Conservation (phyloP, 371 early-diverging fungal species). For the Mortierella sp. region DNA sequence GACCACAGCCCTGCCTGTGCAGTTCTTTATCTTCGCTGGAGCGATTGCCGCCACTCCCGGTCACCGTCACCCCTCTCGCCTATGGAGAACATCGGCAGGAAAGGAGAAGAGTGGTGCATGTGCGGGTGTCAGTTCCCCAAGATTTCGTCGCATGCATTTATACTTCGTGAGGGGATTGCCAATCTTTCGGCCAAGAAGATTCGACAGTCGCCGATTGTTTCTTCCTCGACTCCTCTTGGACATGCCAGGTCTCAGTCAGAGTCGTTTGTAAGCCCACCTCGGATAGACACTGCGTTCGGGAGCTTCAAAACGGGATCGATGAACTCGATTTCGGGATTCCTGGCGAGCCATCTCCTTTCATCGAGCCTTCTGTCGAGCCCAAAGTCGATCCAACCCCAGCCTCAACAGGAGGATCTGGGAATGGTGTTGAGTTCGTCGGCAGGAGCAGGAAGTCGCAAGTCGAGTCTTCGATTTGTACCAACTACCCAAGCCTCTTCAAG, state of each 20-base stretch:
- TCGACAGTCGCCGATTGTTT: conserved; percentile 32
- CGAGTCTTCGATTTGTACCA: conserved; percentile 28
- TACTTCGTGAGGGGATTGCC: conserved; percentile 39
- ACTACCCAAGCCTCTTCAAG: conserved; percentile 16
- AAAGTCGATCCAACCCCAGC: conserved; percentile 14
- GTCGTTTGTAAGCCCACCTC: conserved; percentile 19
- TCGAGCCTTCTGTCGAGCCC: conserved; percentile 28
- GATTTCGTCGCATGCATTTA: conserved; percentile 49
- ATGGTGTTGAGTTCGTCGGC: conserved; percentile 30
- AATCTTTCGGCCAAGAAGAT: conserved; percentile 36
- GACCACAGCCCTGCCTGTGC: conserved; percentile 60
- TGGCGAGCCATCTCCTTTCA: conserved; percentile 44
- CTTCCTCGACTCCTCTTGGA: conserved; percentile 7
- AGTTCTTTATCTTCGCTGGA: conserved; percentile 57
- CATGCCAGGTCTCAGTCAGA: conserved; percentile 44
- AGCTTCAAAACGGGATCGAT: conserved; percentile 35
- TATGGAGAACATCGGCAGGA: not conserved
- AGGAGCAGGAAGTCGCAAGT: conserved; percentile 3
- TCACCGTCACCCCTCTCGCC: not conserved
- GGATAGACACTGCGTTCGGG: conserved; percentile 22
- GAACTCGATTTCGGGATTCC: conserved; percentile 51
- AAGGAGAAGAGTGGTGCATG: conserved; percentile 27
- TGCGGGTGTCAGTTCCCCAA: conserved; percentile 56
- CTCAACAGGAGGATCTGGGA: conserved; percentile 21
- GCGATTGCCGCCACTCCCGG: conserved; percentile 18